Evolutionary conservation across 208 protist species (phyloP).

Genomic region (Crithidia mellificae): DNA sequence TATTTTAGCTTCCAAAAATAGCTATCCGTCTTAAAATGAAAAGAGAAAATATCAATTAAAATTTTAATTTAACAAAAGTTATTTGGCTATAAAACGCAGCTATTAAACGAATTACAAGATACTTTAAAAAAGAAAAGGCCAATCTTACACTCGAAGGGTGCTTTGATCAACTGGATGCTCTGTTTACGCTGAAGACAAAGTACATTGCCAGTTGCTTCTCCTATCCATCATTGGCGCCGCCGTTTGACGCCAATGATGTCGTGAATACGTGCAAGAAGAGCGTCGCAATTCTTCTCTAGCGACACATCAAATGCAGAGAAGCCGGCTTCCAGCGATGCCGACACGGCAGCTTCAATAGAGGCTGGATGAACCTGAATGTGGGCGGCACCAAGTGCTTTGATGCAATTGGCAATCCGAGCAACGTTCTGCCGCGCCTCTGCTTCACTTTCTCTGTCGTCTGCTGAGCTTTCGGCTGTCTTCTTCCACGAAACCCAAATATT

Average conservation of each 20-base stretch:
- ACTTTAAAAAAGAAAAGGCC: too few relatives aligned
- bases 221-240: conserved; percentile 5
- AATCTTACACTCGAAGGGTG: too few relatives aligned
- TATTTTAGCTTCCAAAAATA: too few relatives aligned
- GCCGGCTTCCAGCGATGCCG: conserved; percentile 51
- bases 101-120: too few relatives aligned
- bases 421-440: conserved; percentile 43
- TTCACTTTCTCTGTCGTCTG: conserved; percentile 25
- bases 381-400: conserved; percentile 49
- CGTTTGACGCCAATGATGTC: conserved; percentile 36
- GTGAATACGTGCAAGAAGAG: conserved; percentile 17
- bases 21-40: too few relatives aligned
- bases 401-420: conserved; percentile 75
- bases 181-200: too few relatives aligned
- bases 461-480: not conserved
- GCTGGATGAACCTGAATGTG: conserved; percentile 61
- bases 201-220: not conserved
- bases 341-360: conserved; percentile 56
- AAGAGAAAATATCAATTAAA: too few relatives aligned
- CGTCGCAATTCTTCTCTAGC: conserved; percentile 31
- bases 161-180: too few relatives aligned
- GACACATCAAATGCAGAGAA: conserved; percentile 66
- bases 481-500: conserved; percentile 83
- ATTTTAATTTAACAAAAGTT: too few relatives aligned
- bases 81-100: too few relatives aligned